phyloP scores from a whole-genome alignment of 2,329 filamentous ascomycete species.

The Diaporthe citriasiana region DNA sequence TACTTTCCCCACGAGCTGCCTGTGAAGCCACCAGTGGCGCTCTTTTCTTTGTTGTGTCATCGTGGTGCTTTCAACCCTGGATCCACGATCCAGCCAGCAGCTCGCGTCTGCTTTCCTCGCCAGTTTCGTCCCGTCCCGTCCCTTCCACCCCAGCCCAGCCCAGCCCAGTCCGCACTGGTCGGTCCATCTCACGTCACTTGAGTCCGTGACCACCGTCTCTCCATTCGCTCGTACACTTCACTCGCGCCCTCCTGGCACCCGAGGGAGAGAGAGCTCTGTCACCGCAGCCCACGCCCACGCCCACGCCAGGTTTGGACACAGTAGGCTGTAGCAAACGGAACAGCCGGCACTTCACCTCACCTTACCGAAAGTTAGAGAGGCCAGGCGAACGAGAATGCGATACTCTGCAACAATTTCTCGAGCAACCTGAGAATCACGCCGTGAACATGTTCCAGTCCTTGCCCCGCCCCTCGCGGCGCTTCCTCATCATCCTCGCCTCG shows the following conservation, averaged over 20 bases:
- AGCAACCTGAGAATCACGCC: conserved; percentile 48
- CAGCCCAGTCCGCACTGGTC: not conserved
- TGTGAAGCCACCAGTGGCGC: conserved; percentile 20
- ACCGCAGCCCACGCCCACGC: conserved; percentile 1
- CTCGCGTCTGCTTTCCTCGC: conserved; percentile 8
- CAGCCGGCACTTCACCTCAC: not conserved
- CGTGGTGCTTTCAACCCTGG: conserved; percentile 15
- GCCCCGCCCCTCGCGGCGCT: conserved; percentile 40
- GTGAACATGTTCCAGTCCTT: conserved; percentile 52
- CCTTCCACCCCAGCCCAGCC: not conserved
- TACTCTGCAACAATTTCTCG: not conserved
- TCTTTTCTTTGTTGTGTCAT: not conserved
- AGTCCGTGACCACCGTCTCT: conserved; percentile 13
- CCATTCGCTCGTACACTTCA: not conserved
- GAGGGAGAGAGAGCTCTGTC: not conserved
- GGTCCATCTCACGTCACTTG: conserved; percentile 21
- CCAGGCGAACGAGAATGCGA: conserved; percentile 31
- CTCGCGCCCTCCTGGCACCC: not conserved
- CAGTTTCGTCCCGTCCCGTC: conserved; percentile 13
- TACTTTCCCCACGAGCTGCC: not conserved
- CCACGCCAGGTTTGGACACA: not conserved
- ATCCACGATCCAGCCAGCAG: conserved; percentile 5
- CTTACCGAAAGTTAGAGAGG: conserved; percentile 5
- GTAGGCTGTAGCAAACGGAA: not conserved
- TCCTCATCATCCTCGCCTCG: conserved; percentile 49